phyloP scores from a whole-genome alignment of 208 protist species.

The Crithidia thermophila region DNA sequence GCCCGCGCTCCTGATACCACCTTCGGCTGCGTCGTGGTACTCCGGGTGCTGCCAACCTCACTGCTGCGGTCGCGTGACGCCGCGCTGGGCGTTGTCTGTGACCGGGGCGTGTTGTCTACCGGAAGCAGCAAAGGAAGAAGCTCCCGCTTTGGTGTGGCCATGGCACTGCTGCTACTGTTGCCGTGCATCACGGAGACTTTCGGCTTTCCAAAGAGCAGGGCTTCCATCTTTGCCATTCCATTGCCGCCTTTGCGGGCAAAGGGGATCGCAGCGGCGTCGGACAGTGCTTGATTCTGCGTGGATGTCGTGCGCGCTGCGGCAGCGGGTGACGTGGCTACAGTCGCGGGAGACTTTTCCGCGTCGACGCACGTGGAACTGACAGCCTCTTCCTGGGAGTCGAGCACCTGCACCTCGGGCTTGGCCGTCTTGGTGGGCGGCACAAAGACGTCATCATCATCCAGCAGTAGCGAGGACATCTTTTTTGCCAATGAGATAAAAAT shows the following conservation, averaged over 20 bases:
- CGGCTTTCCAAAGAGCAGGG: constrained; percentile 48
- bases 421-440: neutral
- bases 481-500: neutral
- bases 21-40: constrained; percentile 27
- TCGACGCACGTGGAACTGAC: too few relatives aligned
- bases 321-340: constrained; percentile 6
- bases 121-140: too few relatives aligned
- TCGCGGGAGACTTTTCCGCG: too few relatives aligned
- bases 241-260: constrained; percentile 48
- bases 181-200: constrained; percentile 29
- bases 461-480: constrained; percentile 44
- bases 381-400: neutral
- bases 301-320: neutral
- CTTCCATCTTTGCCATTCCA: constrained; percentile 73
- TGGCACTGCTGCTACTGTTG: neutral
- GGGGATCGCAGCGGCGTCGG: neutral
- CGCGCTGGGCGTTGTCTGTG: neutral
- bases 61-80: constrained; percentile 1
- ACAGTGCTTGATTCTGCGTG: neutral
- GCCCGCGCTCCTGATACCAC: constrained; percentile 19
- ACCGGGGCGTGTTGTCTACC: neutral
- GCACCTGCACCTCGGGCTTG: constrained; percentile 2
- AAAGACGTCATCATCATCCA: constrained; percentile 62
- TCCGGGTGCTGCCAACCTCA: constrained; percentile 1
- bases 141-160: too few relatives aligned